These are phyloP conservation scores for Solanum infundibuliforme DNA, from an alignment of 257 asterid species.

Conservation along the genomic window DNA sequence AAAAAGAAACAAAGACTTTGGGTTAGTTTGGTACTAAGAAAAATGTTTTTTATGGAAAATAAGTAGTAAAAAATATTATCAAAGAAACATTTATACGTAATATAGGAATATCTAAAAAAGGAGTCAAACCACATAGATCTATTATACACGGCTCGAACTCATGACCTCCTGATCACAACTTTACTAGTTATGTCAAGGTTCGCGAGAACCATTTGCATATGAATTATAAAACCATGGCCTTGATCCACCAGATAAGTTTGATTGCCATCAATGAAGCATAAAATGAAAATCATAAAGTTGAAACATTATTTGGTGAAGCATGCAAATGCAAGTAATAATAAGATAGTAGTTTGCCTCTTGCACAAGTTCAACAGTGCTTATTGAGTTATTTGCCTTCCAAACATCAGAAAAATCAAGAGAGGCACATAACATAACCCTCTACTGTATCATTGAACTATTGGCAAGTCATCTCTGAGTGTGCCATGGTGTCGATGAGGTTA, in stretches of 20 bases:
- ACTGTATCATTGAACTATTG: not conserved
- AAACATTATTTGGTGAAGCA: not conserved
- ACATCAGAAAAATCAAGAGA: not conserved
- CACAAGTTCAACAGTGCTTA: not conserved
- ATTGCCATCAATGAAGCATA: not conserved
- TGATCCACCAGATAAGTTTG: not conserved
- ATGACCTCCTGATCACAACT: not conserved
- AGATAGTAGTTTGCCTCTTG: not conserved
- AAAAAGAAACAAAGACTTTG: not conserved
- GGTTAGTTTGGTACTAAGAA: not conserved
- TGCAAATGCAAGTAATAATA: not conserved
- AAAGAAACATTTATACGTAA: not conserved
- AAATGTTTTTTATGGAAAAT: not conserved
- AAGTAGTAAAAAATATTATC: not conserved
- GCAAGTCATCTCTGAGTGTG: not conserved
- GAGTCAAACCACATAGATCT: not conserved
- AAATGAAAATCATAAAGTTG: not conserved
- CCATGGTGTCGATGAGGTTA: not conserved
- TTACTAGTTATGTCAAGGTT: not conserved
- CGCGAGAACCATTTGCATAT: not conserved
- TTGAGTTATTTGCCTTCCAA: not conserved
- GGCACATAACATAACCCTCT: not conserved
- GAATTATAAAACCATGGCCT: not conserved
- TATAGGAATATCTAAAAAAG: not conserved
- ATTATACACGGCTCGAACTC: too few relatives aligned